Conservation (phyloP, 345 rosid species). For the Ricinus communis region DNA sequence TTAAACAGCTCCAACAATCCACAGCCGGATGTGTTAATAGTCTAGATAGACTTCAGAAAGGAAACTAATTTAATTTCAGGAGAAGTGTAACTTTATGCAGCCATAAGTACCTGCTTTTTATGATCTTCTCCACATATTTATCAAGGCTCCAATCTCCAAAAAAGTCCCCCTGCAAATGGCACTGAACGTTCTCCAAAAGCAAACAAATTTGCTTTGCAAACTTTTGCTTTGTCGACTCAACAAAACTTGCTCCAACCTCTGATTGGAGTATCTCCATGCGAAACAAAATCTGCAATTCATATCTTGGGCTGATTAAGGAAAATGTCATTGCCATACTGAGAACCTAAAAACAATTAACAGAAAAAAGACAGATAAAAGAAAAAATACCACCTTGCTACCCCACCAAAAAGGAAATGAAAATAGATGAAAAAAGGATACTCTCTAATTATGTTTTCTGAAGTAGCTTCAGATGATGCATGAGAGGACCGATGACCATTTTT, state of each 20-base stretch:
- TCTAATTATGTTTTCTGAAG: constrained; percentile 48
- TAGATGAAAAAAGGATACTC: constrained; percentile 67
- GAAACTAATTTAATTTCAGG: background rate
- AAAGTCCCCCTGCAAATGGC: constrained; percentile 81
- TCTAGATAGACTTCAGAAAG: background rate
- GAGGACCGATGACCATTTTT: constrained; percentile 38
- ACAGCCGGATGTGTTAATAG: too few relatives aligned
- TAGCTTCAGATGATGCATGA: constrained; percentile 29
- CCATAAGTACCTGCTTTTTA: constrained; percentile 57
- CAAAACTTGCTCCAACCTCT: constrained; percentile 48
- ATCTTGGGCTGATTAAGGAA: constrained; percentile 68
- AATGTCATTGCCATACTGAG: constrained; percentile 6
- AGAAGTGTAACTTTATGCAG: too few relatives aligned
- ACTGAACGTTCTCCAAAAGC: constrained; percentile 70
- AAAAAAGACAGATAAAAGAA: background rate
- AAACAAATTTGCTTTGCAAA: constrained; percentile 78
- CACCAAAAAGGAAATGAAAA: background rate
- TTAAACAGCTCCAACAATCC: background rate
- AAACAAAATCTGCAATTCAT: constrained; percentile 84
- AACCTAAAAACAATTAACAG: constrained; percentile 1
- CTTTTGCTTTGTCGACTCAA: constrained; percentile 56
- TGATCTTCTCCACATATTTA: constrained; percentile 67
- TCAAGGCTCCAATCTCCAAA: constrained; percentile 94
- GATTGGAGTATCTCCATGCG: constrained; percentile 91
- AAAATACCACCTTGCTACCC: background rate